Conservation (phyloP, 176 grass and related monocot species). For the Urochloa ruziziensis region DNA sequence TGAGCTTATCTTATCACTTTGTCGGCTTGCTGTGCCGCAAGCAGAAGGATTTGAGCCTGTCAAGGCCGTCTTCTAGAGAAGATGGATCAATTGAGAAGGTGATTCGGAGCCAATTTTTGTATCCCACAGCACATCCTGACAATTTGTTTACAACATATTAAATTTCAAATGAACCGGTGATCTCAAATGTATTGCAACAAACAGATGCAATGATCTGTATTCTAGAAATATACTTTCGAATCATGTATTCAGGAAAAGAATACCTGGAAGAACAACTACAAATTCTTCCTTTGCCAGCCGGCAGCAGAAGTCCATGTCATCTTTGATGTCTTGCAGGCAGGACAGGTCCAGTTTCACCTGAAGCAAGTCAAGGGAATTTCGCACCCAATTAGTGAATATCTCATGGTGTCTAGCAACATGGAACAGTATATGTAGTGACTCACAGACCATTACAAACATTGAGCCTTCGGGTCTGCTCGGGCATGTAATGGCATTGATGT, state of each 20-base stretch:
- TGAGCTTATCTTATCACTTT: neutral
- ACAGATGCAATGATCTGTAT: neutral
- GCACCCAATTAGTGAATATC: neutral
- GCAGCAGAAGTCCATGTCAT: constrained; percentile 80
- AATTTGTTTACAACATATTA: neutral
- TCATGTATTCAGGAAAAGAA: neutral
- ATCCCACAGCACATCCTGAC: constrained; percentile 51
- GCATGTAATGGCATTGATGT: constrained; percentile 47
- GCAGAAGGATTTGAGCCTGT: constrained; percentile 60
- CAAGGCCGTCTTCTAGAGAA: constrained; percentile 62
- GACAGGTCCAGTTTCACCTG: constrained; percentile 69
- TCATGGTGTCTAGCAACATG: neutral
- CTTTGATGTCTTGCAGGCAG: constrained; percentile 50
- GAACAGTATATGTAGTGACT: neutral
- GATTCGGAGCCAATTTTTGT: constrained; percentile 73
- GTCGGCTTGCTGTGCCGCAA: constrained; percentile 33
- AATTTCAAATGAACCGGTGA: neutral
- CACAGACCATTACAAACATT: constrained; percentile 71
- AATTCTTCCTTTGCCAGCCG: constrained; percentile 65
- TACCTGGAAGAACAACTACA: constrained; percentile 70
- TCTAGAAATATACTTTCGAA: neutral
- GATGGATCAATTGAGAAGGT: constrained; percentile 52
- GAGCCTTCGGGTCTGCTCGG: constrained; percentile 64
- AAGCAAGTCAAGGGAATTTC: neutral
- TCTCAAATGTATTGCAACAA: too few relatives aligned